phyloP scores from a whole-genome alignment of 495 filamentous ascomycete genomes.

The Talaromyces trachyspermus region DNA sequence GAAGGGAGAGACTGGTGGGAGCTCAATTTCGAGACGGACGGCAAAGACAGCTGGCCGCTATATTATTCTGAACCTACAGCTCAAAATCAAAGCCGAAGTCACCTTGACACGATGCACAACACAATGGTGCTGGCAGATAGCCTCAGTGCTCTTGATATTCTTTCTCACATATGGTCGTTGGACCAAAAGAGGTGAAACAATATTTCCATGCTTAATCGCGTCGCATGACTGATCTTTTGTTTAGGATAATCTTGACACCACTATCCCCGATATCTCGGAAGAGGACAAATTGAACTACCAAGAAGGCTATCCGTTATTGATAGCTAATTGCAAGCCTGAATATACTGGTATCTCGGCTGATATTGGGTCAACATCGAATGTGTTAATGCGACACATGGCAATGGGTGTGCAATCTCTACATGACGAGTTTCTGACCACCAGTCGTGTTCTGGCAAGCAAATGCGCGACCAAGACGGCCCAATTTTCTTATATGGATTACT shows the following conservation, averaged over 20 bases:
- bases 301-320: conserved; percentile 53
- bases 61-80: neutral
- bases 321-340: conserved; percentile 38
- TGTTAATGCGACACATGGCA: conserved; percentile 25
- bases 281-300: conserved; percentile 58
- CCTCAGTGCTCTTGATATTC: conserved; percentile 32
- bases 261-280: conserved; percentile 48
- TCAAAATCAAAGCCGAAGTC: conserved; percentile 15
- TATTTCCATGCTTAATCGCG: neutral
- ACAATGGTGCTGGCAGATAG: conserved; percentile 27
- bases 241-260: conserved; percentile 51
- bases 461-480: conserved; percentile 11
- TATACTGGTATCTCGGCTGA: conserved; percentile 29
- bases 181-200: conserved; percentile 24
- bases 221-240: conserved; percentile 18
- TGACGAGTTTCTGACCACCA: conserved; percentile 17
- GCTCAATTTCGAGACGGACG: conserved; percentile 16
- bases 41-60: neutral
- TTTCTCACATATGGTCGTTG: conserved; percentile 23
- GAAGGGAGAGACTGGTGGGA: conserved; percentile 35
- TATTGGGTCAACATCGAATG: conserved; percentile 30
- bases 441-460: conserved; percentile 19
- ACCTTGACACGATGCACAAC: conserved; percentile 21
- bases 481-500: conserved; percentile 16
- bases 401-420: conserved; percentile 21